Evolutionary conservation across 1,284 basidiomycete species (phyloP).

Genomic region (Ganoderma sinense): DNA sequence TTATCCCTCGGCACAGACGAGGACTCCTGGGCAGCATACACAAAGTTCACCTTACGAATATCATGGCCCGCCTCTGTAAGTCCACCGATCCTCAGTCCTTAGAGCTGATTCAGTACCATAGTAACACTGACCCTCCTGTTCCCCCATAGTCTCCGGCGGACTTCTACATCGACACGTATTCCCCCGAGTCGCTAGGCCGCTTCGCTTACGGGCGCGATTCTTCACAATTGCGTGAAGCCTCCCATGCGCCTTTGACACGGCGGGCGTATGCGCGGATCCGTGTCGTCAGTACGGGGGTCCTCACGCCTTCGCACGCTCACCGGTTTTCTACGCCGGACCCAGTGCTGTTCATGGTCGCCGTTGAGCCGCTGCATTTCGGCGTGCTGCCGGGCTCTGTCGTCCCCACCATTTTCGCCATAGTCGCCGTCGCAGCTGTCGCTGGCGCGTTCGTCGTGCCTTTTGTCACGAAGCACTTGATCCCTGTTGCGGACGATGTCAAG

Average conservation of each 20-base stretch:
- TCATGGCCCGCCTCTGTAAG: slow-evolving; percentile 75
- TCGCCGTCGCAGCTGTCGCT: slow-evolving; percentile 22
- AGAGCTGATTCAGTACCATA: too few relatives aligned
- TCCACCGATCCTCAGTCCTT: not conserved
- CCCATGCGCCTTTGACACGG: slow-evolving; percentile 40
- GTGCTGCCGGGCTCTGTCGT: slow-evolving; percentile 62
- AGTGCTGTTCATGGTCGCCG: slow-evolving; percentile 56
- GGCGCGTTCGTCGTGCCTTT: slow-evolving; percentile 29
- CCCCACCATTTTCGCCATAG: slow-evolving; percentile 41
- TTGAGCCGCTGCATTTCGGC: slow-evolving; percentile 69
- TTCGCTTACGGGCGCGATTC: not conserved
- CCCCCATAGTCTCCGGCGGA: slow-evolving; percentile 40
- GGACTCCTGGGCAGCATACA: slow-evolving; percentile 50
- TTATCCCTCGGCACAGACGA: slow-evolving; percentile 58
- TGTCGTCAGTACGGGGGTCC: slow-evolving; percentile 57
- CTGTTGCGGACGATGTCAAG: slow-evolving; percentile 26
- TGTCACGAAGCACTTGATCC: slow-evolving; percentile 19
- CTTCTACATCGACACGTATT: slow-evolving; percentile 32
- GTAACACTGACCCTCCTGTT: not conserved
- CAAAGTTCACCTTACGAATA: slow-evolving; percentile 64
- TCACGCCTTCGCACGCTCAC: slow-evolving; percentile 42
- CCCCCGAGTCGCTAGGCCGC: slow-evolving; percentile 19
- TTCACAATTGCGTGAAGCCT: not conserved
- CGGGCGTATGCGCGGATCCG: slow-evolving; percentile 62
- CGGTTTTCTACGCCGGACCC: slow-evolving; percentile 19